Percentiles rank a stretch among this genome's conserved stretches.
Evolutionary conservation across 78 protist species (phyloP).

Genomic region (Goniomonas avonlea): DNA sequence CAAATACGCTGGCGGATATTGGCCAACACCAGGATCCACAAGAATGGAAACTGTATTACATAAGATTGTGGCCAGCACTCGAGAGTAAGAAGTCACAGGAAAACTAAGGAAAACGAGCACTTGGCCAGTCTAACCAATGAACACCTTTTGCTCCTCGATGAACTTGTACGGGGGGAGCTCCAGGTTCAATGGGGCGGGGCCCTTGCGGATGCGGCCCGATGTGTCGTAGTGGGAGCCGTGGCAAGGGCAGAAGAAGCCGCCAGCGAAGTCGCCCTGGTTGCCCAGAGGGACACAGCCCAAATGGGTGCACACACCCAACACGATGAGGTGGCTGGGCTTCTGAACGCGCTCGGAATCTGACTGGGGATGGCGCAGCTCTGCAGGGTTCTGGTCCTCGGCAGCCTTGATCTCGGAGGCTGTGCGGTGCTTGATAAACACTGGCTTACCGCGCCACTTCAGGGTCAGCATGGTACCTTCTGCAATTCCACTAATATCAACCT

Average conservation of each 20-base stretch:
- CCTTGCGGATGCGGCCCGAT: constrained; percentile 85
- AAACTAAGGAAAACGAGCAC: no score
- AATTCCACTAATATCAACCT: constrained; percentile 27
- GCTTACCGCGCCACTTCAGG: constrained; percentile 73
- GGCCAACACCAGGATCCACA: no score
- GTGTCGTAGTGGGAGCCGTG: constrained; percentile 93
- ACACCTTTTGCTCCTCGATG: constrained; percentile 21
- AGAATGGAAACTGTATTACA: no score
- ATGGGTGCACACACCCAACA: constrained; percentile 92
- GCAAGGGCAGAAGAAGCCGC: constrained; percentile 93
- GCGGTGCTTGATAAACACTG: constrained; percentile 60
- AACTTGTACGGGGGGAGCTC: constrained; percentile 64
- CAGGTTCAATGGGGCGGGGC: constrained; percentile 76
- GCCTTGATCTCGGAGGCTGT: constrained; percentile 43
- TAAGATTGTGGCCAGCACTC: no score
- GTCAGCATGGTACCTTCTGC: not conserved
- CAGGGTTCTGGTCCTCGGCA: constrained; percentile 11
- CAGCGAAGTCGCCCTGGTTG: constrained; percentile 69
- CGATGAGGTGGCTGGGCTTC: constrained; percentile 68
- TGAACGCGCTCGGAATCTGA: constrained; percentile 54
- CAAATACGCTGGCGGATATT: no score
- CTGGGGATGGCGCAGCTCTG: constrained; percentile 48
- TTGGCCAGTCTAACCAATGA: constrained; percentile 29
- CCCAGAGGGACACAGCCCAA: constrained; percentile 88
- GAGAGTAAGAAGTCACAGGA: no score